These are phyloP conservation scores for Carex kokanica DNA, from an alignment of 176 grass and related monocot species.

Conservation along the genomic window DNA sequence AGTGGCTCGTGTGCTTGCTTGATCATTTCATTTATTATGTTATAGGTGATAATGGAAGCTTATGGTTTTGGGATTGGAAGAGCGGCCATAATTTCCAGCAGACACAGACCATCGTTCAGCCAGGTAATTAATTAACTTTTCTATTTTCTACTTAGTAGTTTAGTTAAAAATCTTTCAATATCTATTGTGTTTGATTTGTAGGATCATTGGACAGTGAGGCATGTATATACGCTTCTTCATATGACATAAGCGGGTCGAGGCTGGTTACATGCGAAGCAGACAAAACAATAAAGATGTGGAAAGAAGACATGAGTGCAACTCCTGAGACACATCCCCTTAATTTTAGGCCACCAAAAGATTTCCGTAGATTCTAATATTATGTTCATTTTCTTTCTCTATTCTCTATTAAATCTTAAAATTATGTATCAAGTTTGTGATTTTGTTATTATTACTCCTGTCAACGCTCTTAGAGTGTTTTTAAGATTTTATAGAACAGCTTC, in stretches of 20 bases:
- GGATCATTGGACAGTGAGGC: slow-evolving; percentile 94
- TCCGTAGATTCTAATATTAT: slow-evolving; percentile 27
- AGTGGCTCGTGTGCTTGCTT: too few relatives aligned
- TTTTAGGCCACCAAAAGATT: slow-evolving; percentile 96
- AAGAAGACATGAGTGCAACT: slow-evolving; percentile 74
- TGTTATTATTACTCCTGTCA: background rate
- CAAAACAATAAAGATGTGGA: slow-evolving; percentile 99
- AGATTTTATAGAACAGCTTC: background rate
- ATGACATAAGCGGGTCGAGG: slow-evolving; percentile 77
- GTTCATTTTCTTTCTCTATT: too few relatives aligned
- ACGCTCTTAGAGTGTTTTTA: background rate
- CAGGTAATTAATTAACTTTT: slow-evolving; percentile 38
- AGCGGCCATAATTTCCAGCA: slow-evolving; percentile 99
- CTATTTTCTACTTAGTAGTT: background rate
- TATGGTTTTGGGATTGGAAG: slow-evolving; percentile 99
- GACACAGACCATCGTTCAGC: slow-evolving; percentile 90
- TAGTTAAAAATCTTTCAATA: too few relatives aligned
- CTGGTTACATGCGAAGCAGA: slow-evolving; percentile 87
- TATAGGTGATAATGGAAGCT: slow-evolving; percentile 87
- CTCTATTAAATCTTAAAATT: background rate
- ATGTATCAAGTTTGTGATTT: too few relatives aligned
- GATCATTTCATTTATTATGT: too few relatives aligned
- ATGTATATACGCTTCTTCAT: slow-evolving; percentile 86
- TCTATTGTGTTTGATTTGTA: slow-evolving; percentile 32
- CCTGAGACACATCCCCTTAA: slow-evolving; percentile 82